These are phyloP conservation scores for Pichia californica DNA, from an alignment of 805 yeast species.

Conservation along the genomic window DNA sequence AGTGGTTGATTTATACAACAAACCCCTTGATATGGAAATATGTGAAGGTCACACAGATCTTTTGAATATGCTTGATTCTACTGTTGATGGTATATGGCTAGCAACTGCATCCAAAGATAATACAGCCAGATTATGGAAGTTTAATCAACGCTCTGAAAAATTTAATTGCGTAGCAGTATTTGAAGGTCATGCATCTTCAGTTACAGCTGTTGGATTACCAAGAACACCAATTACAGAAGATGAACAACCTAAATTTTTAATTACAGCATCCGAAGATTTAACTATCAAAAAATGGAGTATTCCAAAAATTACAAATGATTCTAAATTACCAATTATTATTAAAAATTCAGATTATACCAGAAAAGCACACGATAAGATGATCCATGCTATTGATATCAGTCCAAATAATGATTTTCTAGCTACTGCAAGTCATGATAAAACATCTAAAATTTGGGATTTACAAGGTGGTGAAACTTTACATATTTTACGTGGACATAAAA, in stretches of 20 bases:
- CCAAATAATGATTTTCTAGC: conserved; percentile 87
- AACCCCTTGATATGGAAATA: conserved; percentile 54
- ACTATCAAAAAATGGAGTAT: conserved; percentile 84
- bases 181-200: conserved; percentile 82
- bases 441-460: conserved; percentile 84
- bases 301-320: conserved; percentile 33
- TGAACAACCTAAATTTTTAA: conserved; percentile 54
- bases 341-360: conserved; percentile 78
- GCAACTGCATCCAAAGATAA: conserved; percentile 90
- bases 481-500: conserved; percentile 78
- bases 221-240: conserved; percentile 34
- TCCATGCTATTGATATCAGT: conserved; percentile 82
- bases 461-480: conserved; percentile 85
- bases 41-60: conserved; percentile 82
- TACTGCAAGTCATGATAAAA: conserved; percentile 90
- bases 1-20: conserved; percentile 54
- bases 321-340: conserved; percentile 26
- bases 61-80: conserved; percentile 70
- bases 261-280: conserved; percentile 82
- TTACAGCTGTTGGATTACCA: conserved; percentile 77
- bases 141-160: conserved; percentile 34
- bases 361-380: conserved; percentile 95
- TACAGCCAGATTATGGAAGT: conserved; percentile 79
- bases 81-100: conserved; percentile 80
- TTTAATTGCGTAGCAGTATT: conserved; percentile 53